Evolutionary conservation across 495 filamentous ascomycete genomes (phyloP), one percentile per base, ranked within the genome.

Genomic region (Halenospora varia): DNA sequence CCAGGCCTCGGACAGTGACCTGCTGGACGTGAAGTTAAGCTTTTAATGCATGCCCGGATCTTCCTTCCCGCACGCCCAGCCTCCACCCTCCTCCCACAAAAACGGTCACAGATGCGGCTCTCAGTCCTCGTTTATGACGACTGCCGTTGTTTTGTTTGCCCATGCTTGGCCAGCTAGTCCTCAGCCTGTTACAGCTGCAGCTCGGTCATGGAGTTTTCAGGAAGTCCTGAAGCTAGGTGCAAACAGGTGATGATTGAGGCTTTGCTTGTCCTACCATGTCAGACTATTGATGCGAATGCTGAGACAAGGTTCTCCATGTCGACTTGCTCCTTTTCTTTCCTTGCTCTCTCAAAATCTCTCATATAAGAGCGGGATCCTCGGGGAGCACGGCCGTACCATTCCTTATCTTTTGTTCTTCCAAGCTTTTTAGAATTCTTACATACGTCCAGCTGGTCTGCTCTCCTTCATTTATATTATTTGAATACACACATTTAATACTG

Each of bases 381-480:
- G 13, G 8, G 42, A 46, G 42, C 42, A 46, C 25, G 13, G 2
- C 10, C 25, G 2, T 51, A 6, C 19, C 48, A n/a, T 26, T 51
- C 22, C 25, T 25, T 26, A 17, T 29, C 15, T 51, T 19, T 22
- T 26, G 10, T 51, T 29, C 48, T 9, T 15, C 44, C 22, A 39
- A 18, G 29, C 47, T 2, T 23, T 55, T 46, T 10, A 24, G 11
- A 44, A 15, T 8, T 20, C 18, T 48, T 15, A 52, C 53, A 20
- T 41, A 15, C 13, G 10, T 45, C 18, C 57, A 59, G 57, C 57
- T 53, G 50, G 57, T 59, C 57, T 54, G 57, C 25, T 47, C 39
- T 47, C 29, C 24, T 25, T 20, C 49, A 47, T 18, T 53, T 46
- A 46, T 19, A 47, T 35, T n/a, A 19, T 53, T 53, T 47, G 1